These are phyloP conservation scores for Paramyrothecium roridum DNA, from an alignment of 2,329 filamentous ascomycete species.

Conservation along the genomic window DNA sequence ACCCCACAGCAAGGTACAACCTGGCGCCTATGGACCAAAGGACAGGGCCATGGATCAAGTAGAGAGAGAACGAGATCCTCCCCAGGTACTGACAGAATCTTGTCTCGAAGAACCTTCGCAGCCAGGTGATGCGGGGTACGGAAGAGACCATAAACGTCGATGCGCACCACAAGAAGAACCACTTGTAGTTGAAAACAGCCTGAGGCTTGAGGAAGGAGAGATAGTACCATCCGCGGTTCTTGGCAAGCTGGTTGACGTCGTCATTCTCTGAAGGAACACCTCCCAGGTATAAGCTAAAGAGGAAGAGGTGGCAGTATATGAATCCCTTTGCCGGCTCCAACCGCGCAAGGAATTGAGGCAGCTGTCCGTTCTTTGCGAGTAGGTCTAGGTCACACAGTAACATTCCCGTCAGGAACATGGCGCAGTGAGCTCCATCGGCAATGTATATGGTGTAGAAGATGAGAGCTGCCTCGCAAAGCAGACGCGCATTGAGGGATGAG, in stretches of 20 bases:
- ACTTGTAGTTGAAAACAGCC: constrained; percentile 63
- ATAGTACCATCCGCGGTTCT: constrained; percentile 58
- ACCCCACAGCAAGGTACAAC: constrained; percentile 60
- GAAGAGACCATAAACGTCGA: constrained; percentile 53
- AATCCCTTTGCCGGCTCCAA: constrained; percentile 45
- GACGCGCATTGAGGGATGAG: constrained; percentile 49
- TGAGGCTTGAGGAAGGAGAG: constrained; percentile 62
- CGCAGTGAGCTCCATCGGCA: constrained; percentile 60
- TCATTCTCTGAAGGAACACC: constrained; percentile 54
- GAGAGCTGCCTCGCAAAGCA: constrained; percentile 50
- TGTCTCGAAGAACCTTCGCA: constrained; percentile 57
- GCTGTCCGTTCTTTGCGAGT: constrained; percentile 43
- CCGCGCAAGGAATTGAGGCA: constrained; percentile 45
- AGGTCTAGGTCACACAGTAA: constrained; percentile 60
- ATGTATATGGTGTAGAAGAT: constrained; percentile 67
- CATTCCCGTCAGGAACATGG: constrained; percentile 60
- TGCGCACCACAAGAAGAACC: constrained; percentile 65
- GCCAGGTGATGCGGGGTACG: constrained; percentile 53
- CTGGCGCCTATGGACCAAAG: constrained; percentile 59
- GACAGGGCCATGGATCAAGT: constrained; percentile 62
- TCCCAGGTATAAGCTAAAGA: constrained; percentile 52
- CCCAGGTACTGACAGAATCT: constrained; percentile 60
- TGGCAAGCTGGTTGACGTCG: constrained; percentile 45
- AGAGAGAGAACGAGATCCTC: constrained; percentile 59
- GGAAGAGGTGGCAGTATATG: constrained; percentile 52